phyloP scores from a whole-genome alignment of 257 asterid genomes.

The Salvia rosmarinus region DNA sequence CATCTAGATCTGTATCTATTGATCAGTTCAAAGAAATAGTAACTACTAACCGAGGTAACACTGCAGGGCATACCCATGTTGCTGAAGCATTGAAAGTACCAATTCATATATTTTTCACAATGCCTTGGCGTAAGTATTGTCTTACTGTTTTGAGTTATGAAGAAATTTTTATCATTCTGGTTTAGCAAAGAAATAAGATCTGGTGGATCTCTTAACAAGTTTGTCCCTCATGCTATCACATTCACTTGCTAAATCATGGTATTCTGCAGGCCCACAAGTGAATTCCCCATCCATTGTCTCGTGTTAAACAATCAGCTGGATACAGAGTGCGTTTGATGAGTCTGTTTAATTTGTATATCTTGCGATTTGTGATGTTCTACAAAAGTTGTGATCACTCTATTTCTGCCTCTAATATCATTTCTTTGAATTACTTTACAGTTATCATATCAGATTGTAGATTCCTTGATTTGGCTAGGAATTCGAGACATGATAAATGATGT shows the following conservation, averaged over 20 bases:
- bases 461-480: conserved; percentile 96
- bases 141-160: conserved; percentile 31
- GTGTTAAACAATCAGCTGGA: conserved; percentile 95
- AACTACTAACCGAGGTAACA: conserved; percentile 28
- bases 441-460: conserved; percentile 94
- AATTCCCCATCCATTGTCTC: conserved; percentile 96
- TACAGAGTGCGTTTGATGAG: conserved; percentile 68
- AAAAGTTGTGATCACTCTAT: conserved; percentile 17
- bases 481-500: conserved; percentile 92
- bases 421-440: conserved; percentile 67
- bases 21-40: neutral
- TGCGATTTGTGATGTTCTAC: conserved; percentile 17
- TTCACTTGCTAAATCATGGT: conserved; percentile 33
- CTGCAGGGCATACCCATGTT: conserved; percentile 92
- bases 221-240: neutral
- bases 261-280: conserved; percentile 84
- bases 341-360: conserved; percentile 27
- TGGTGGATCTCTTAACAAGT: neutral
- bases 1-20: conserved; percentile 17
- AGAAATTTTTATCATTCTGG: conserved; percentile 27
- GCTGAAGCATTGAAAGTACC: conserved; percentile 90
- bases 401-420: conserved; percentile 36
- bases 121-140: conserved; percentile 99
- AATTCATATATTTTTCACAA: conserved; percentile 90
- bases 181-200: conserved; percentile 32